phyloP scores from a whole-genome alignment of 495 filamentous ascomycete genomes.

The Staphylotrichum longicolle region DNA sequence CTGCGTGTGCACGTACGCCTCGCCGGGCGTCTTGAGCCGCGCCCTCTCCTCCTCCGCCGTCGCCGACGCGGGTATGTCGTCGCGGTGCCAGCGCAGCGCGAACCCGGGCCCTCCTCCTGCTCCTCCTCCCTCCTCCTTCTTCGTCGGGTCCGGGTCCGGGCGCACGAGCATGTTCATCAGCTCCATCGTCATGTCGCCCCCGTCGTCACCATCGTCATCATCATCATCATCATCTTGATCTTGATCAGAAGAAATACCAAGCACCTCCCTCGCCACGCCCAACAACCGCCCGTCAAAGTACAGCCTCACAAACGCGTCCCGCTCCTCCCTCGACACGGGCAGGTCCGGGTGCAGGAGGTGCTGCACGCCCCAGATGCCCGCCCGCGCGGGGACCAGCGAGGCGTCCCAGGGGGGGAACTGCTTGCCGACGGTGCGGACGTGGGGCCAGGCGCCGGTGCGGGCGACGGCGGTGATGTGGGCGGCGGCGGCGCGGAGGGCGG shows the following conservation, averaged over 20 bases:
- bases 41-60: constrained; percentile 53
- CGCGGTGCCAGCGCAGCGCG: constrained; percentile 72
- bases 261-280: constrained; percentile 53
- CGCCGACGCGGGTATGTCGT: constrained; percentile 64
- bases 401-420: constrained; percentile 80
- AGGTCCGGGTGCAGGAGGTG: constrained; percentile 73
- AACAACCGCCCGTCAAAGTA: constrained; percentile 68
- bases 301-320: constrained; percentile 52
- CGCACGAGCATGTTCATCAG: constrained; percentile 75
- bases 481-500: constrained; percentile 54
- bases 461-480: constrained; percentile 54
- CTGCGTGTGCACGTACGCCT: constrained; percentile 58
- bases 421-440: constrained; percentile 78
- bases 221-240: background rate
- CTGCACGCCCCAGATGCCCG: constrained; percentile 83
- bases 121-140: background rate
- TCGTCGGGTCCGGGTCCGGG: constrained; percentile 35
- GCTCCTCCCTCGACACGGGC: constrained; percentile 36
- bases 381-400: constrained; percentile 30
- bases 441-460: constrained; percentile 64
- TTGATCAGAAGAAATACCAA: constrained; percentile 31
- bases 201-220: constrained; percentile 23
- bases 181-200: constrained; percentile 64
- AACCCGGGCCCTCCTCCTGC: constrained; percentile 45
- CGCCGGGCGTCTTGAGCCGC: constrained; percentile 35